Evolutionary conservation across 805 yeast species (phyloP).

Genomic region (Pichia eremophila): DNA sequence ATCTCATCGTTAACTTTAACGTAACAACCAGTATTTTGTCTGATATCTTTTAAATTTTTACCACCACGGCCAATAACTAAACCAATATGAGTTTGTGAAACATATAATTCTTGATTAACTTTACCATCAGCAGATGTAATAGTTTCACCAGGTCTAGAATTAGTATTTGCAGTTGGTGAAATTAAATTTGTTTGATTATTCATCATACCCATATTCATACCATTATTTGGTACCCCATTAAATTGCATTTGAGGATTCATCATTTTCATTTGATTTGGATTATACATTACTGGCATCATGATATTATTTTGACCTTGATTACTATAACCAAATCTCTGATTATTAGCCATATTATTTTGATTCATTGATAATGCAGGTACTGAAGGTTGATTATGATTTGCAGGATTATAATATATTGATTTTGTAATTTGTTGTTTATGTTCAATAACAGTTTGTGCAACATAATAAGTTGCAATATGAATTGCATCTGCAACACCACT

Average conservation of each 20-base stretch:
- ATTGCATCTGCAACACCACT: constrained; percentile 81
- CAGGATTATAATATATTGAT: constrained; percentile 51
- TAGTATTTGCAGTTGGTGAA: background rate
- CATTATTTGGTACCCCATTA: background rate
- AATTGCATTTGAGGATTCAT: background rate
- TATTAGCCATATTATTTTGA: background rate
- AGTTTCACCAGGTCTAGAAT: constrained; percentile 11
- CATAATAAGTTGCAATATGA: constrained; percentile 71
- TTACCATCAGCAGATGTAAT: constrained; percentile 32
- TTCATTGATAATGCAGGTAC: constrained; percentile 5
- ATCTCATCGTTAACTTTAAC: constrained; percentile 57
- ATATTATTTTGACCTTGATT: background rate
- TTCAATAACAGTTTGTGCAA: constrained; percentile 58
- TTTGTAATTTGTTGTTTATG: constrained; percentile 52
- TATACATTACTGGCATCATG: constrained; percentile 13
- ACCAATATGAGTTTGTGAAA: constrained; percentile 74
- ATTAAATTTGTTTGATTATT: background rate
- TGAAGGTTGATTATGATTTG: constrained; percentile 26
- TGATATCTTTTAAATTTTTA: constrained; percentile 65
- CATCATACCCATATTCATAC: background rate
- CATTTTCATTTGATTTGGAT: constrained; percentile 2
- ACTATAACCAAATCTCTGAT: background rate
- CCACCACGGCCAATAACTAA: constrained; percentile 84
- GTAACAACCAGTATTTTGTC: constrained; percentile 66
- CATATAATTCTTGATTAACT: constrained; percentile 59